Conservation (phyloP, 1,139 yeast species). For the Magnusiomyces ingens region DNA sequence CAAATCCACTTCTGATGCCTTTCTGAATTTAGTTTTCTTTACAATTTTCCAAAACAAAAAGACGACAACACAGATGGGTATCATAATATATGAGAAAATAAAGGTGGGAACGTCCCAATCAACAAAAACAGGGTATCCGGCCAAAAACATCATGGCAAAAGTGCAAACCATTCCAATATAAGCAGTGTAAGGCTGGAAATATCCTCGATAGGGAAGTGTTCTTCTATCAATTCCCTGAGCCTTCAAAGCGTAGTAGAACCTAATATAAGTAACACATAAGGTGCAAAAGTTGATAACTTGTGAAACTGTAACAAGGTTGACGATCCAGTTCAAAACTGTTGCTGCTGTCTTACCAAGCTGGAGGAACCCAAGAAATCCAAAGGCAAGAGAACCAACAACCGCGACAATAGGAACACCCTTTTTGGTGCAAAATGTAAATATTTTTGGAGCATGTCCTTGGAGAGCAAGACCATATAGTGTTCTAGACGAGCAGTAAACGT, state of each 20-base stretch:
- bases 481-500: slow-evolving; percentile 57
- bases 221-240: slow-evolving; percentile 53
- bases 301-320: slow-evolving; percentile 70
- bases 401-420: slow-evolving; percentile 57
- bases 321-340: slow-evolving; percentile 67
- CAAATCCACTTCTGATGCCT: slow-evolving; percentile 50
- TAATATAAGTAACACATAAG: slow-evolving; percentile 56
- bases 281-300: slow-evolving; percentile 66
- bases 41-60: slow-evolving; percentile 52
- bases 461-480: slow-evolving; percentile 54
- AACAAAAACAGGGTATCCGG: slow-evolving; percentile 67
- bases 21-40: slow-evolving; percentile 46
- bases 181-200: slow-evolving; percentile 54
- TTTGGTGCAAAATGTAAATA: slow-evolving; percentile 40
- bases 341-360: slow-evolving; percentile 56
- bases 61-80: slow-evolving; percentile 54
- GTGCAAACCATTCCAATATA: slow-evolving; percentile 39
- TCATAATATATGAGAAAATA: slow-evolving; percentile 60
- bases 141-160: slow-evolving; percentile 54
- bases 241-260: slow-evolving; percentile 56
- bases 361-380: slow-evolving; percentile 46
- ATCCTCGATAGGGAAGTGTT: slow-evolving; percentile 47
- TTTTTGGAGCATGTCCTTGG: slow-evolving; percentile 45
- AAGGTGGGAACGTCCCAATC: slow-evolving; percentile 56
- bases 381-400: slow-evolving; percentile 41